A percentile compares a stretch with the other conserved stretches of the same genome.
Conservation (phyloP, 2,329 filamentous ascomycete species). For the Zymoseptoria pseudotritici region DNA sequence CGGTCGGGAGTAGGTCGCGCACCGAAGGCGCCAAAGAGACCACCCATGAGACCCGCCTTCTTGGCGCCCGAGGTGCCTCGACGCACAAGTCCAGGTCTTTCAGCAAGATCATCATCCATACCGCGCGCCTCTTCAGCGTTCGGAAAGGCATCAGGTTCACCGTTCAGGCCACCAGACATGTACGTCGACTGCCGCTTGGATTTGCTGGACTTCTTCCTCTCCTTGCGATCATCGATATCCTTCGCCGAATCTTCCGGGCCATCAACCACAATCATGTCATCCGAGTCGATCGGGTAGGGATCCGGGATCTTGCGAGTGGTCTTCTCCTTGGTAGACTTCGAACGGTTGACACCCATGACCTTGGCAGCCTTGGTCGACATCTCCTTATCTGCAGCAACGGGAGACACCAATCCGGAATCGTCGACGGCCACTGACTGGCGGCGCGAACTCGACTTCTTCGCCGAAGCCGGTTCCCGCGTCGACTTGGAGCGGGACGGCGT, state of each 20-base stretch:
- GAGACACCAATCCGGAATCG: conserved; percentile 58
- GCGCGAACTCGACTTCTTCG: conserved; percentile 44
- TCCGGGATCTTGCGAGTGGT: conserved; percentile 46
- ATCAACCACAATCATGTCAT: conserved; percentile 53
- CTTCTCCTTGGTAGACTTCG: conserved; percentile 43
- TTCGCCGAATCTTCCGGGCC: conserved; percentile 35
- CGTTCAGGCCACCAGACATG: conserved; percentile 32
- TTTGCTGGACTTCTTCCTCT: conserved; percentile 32
- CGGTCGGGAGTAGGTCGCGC: conserved; percentile 22
- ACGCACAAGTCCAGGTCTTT: conserved; percentile 47
- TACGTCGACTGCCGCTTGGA: conserved; percentile 35
- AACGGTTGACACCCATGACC: conserved; percentile 54
- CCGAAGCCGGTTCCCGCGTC: conserved; percentile 46
- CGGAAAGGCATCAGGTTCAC: conserved; percentile 37
- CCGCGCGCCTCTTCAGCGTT: conserved; percentile 37
- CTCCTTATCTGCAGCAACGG: conserved; percentile 49
- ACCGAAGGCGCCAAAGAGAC: conserved; percentile 40
- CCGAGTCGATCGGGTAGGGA: conserved; percentile 54
- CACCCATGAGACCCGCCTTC: conserved; percentile 52
- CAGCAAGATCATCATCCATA: conserved; percentile 44
- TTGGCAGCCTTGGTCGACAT: conserved; percentile 70
- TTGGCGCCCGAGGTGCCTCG: conserved; percentile 55
- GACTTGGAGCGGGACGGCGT: conserved; percentile 53
- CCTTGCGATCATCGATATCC: conserved; percentile 24
- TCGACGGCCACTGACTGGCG: conserved; percentile 52